A percentile compares a stretch with the other conserved stretches of the same genome.
Evolutionary conservation across 768 basidiomycete genomes (phyloP).

Genomic region (Leccinellum albellum): DNA sequence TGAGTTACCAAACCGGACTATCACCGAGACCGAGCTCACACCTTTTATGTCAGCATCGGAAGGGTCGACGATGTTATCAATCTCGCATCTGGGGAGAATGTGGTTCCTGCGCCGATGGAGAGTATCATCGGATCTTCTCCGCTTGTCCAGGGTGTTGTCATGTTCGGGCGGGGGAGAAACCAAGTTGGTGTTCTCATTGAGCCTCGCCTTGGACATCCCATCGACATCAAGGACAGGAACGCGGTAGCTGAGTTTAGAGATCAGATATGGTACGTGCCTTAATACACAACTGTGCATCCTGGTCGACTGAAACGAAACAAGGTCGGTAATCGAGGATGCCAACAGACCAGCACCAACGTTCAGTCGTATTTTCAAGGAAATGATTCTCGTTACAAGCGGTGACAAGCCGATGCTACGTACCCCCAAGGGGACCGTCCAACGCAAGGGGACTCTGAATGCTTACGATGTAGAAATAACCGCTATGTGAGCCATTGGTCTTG

Average conservation of each 20-base stretch:
- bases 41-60: constrained; percentile 18
- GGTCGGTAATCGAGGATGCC: constrained; percentile 43
- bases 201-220: constrained; percentile 3
- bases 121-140: constrained; percentile 21
- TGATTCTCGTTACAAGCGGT: constrained; percentile 43
- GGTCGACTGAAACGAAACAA: constrained; percentile 7
- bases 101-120: constrained; percentile 29
- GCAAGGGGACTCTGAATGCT: constrained; percentile 34
- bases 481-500: constrained; percentile 31
- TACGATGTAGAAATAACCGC: constrained; percentile 47
- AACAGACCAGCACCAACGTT: constrained; percentile 40
- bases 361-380: constrained; percentile 48
- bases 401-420: constrained; percentile 43
- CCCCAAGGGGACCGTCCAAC: constrained; percentile 43
- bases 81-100: constrained; percentile 18
- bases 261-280: constrained; percentile 25
- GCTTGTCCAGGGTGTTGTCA: constrained; percentile 21
- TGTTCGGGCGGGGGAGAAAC: constrained; percentile 35
- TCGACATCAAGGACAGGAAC: constrained; percentile 23
- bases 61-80: constrained; percentile 37
- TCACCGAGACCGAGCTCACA: not conserved
- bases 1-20: not conserved
- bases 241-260: constrained; percentile 29
- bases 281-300: not conserved
- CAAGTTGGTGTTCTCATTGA: constrained; percentile 34